Evolutionary conservation across 2,329 filamentous ascomycete species (phyloP), one percentile per base, ranked within the genome.

Genomic region (Fusarium multiceps): DNA sequence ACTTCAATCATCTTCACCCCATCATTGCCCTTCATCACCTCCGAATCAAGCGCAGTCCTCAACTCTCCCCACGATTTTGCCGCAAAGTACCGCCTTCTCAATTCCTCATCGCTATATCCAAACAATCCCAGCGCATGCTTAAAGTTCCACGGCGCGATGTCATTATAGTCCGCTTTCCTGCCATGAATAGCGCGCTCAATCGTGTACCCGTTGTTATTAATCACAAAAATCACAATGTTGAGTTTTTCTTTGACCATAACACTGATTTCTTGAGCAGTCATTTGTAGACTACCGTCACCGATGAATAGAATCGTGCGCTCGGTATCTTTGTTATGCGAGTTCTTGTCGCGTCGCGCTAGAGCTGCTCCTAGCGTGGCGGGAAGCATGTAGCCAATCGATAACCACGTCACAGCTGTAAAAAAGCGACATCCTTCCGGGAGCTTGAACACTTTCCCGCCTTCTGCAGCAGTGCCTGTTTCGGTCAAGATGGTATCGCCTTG

Each of bases 341-440:
- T 30, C 7, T 21, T 34, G 18, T 64, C 61, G 4, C 51, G 59
- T 7, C 28, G 40, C 13, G 61, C 61, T 8, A 64, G 13, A 2
- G 59, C 61, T 12, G 41, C 61, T 28, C 61, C 61, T 3, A 64
- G 51, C 2, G 61, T 63, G 13, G 61, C 61, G 3, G 61, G 61
- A 6, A 64, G 60, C 61, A 64, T 64, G n/a, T 64, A 64, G 4
- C 61, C 61, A 32, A 64, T 64, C 2, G 61, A 64, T 6, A 64
- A 3, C 59, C 61, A 64, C 12, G 61, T 64, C 14, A 64, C 61
- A 8, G 51, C 62, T 4, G 61, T 64, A 0, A 65, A 64, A 12
- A 50, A 64, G 7, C 51, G 27, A 12, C 45, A 50, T 4, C 20
- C 51, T 3, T 42, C 10, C 0, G 61, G 51, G 7, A 64, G 61